Evolutionary conservation across 345 rosid genomes (phyloP), one percentile per base, ranked within the genome.

Genomic region (Ceriops decandra): DNA sequence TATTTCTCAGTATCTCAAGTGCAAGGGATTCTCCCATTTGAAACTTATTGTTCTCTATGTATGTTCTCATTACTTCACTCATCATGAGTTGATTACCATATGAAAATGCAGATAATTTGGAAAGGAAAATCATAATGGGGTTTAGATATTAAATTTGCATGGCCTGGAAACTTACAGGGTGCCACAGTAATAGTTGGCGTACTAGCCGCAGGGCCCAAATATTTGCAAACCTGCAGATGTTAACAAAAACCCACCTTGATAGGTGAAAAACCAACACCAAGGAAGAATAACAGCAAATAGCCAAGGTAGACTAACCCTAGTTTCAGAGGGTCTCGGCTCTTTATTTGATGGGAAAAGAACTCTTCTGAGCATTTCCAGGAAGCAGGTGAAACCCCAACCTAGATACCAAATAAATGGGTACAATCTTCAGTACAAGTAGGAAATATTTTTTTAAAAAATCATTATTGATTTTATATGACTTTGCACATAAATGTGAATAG

Each of bases 301-400:
- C n/a, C n/a, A n/a, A n/a, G n/a, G n/a, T n/a, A n/a, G n/a, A n/a
- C n/a, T n/a, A n/a, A n/a, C n/a, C n/a, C n/a, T n/a, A 87, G 68
- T 74, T 87, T 85, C 68, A 93, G 86, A 70, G 92, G 95, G 84
- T 93, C 98, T 79, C 98, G 83, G 65, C 87, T 82, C 89, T 80
- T 90, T 84, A 90, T 86, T 81, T 89, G 91, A 62, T 69, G 77
- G 28, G 89, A 79, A 46, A 93, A 86, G 68, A 84, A 90, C 54
- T 90, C 97, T 78, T 93, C 98, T 2, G 96, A 89, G 85, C 97
- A 93, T 83, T 88, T 90, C 98, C 98, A 93, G 22, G 96, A 83
- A 73, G 97, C 97, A 33, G 90, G 96, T 53, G 93, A 87, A 63
- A 77, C 78, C 77, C 87, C 85, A 78, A 78, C 88, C 96, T 90